These are phyloP conservation scores for Ceratocystis eucalypticola DNA, from an alignment of 2,329 filamentous ascomycete species.

Conservation along the genomic window DNA sequence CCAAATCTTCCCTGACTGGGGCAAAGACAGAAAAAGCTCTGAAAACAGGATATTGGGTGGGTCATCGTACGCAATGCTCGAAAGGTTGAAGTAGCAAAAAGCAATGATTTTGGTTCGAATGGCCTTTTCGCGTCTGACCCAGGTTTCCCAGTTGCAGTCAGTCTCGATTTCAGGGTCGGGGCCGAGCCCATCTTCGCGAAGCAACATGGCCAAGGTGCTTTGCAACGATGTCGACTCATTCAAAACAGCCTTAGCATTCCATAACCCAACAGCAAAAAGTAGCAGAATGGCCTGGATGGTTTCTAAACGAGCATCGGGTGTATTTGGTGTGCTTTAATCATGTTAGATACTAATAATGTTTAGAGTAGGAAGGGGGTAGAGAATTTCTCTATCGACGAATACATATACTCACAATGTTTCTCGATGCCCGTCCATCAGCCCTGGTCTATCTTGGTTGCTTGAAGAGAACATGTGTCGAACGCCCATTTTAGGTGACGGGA, in stretches of 20 bases:
- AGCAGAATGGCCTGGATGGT: conserved; percentile 52
- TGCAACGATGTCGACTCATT: conserved; percentile 47
- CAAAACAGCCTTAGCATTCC: conserved; percentile 47
- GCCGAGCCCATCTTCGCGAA: conserved; percentile 43
- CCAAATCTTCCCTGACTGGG: conserved; percentile 43
- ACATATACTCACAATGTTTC: conserved; percentile 41
- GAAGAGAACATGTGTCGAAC: conserved; percentile 47
- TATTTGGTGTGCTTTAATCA: conserved; percentile 40
- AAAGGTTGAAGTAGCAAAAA: conserved; percentile 50
- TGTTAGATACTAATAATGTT: too few relatives aligned
- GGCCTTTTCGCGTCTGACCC: conserved; percentile 43
- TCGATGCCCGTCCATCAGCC: conserved; percentile 44
- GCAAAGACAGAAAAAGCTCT: conserved; percentile 42
- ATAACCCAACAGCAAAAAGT: conserved; percentile 46
- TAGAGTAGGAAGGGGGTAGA: too few relatives aligned
- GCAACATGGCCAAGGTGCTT: conserved; percentile 42
- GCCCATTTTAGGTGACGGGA: conserved; percentile 43
- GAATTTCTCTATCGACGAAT: background rate
- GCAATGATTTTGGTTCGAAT: conserved; percentile 47
- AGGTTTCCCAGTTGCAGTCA: conserved; percentile 40
- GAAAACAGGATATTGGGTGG: conserved; percentile 45
- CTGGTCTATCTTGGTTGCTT: conserved; percentile 42
- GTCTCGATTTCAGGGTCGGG: conserved; percentile 4
- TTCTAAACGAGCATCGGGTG: conserved; percentile 45
- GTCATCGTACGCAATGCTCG: conserved; percentile 48